These are phyloP conservation scores for Zalaria sp. DNA, from an alignment of 2,329 filamentous ascomycete genomes.

Conservation along the genomic window DNA sequence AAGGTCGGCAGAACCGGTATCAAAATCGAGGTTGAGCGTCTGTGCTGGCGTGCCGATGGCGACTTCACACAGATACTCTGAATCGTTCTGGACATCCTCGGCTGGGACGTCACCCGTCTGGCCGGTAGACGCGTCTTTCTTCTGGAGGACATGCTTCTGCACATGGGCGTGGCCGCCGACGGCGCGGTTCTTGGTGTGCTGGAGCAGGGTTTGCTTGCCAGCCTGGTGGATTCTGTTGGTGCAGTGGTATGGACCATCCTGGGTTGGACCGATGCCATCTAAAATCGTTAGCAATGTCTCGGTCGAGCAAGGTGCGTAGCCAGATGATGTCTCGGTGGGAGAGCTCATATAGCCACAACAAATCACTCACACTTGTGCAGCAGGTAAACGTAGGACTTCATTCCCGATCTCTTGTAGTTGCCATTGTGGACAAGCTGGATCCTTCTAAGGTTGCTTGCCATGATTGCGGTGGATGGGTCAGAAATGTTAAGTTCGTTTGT, in stretches of 20 bases:
- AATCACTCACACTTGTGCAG: slow-evolving; percentile 11
- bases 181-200: slow-evolving; percentile 25
- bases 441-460: slow-evolving; percentile 9
- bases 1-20: slow-evolving; percentile 56
- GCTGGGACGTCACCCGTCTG: slow-evolving; percentile 12
- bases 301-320: neutral
- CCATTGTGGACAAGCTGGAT: slow-evolving; percentile 14
- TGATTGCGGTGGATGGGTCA: neutral
- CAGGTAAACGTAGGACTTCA: slow-evolving; percentile 15
- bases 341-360: too few species aligned
- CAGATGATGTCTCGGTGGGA: neutral
- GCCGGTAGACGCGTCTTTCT: slow-evolving; percentile 17
- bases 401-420: slow-evolving; percentile 13
- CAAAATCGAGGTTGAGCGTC: slow-evolving; percentile 47
- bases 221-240: slow-evolving; percentile 34
- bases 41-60: slow-evolving; percentile 52
- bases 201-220: slow-evolving; percentile 20
- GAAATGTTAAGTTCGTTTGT: too few species aligned
- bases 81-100: slow-evolving; percentile 54
- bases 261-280: slow-evolving; percentile 46
- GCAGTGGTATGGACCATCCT: slow-evolving; percentile 46
- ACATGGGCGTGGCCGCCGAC: slow-evolving; percentile 36
- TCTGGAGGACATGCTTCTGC: slow-evolving; percentile 33
- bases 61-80: slow-evolving; percentile 50
- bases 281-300: neutral